Base-by-base conservation (phyloP, 768 basidiomycete species). In the Suillus occidentalis region DNA sequence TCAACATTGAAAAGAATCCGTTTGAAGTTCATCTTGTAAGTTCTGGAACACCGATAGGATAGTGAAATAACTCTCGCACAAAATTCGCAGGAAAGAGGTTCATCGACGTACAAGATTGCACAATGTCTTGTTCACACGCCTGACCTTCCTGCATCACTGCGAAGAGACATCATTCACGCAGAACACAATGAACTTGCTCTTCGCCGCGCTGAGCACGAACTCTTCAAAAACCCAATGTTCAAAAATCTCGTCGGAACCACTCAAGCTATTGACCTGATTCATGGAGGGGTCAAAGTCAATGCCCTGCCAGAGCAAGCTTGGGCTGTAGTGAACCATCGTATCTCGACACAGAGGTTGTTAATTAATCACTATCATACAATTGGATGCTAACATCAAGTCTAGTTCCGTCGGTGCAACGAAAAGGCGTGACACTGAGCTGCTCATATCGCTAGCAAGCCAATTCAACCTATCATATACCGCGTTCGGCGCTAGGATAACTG, bases 301-400 rank as follows among this genome's bases (percentile, higher is more conserved):
- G 91, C 92, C n/a, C 83, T 95, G n/a, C 93, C 93, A 1, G 92
- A 94, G 74, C 81, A 78, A 63, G 89, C 85, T 2, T 87, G 79
- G 73, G 89, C 87, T 1, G 74, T 92, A 22, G 82, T 92, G 37
- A 91, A 93, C 71, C 89, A 90, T 70, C 87, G 91, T 10, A 86
- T 92, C 59, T 82, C 87, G 6, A 83, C 84, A 6, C 79, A 82
- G 58, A 89, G 87, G 87, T 83, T 31, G 36, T 80, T 63, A 5
- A 42, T 58, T 25, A 20, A 42, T 20, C 12, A 28, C 10, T 20
- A 20, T 20, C 14, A 12, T 28, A 28, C 58, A 18, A 42, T 20
- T 20, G 40, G 40, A 20, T 42, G 58, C 28, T 59, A 31, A 59
- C 18, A 13, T 40, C 7, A 6, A 55, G 63, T 66, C 36, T 20